Evolutionary conservation across 306 rosid genomes (phyloP).

Genomic region (Acacia melanoxylon): DNA sequence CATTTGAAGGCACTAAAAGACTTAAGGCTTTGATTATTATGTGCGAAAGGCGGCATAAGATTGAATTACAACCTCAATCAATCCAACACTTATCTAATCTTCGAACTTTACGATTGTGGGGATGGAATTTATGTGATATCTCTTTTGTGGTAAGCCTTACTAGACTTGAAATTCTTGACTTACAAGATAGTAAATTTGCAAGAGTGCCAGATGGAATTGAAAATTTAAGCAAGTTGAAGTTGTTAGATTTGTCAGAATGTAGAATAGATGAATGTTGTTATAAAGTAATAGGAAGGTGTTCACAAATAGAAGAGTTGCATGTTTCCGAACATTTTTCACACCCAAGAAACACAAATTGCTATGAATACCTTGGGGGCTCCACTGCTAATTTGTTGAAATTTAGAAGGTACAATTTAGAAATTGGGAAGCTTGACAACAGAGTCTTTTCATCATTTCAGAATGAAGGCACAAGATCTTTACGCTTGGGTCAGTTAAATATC

Average conservation of each 20-base stretch:
- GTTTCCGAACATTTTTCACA: not conserved
- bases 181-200: not conserved
- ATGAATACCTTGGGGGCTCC: not conserved
- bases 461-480: too few relatives aligned
- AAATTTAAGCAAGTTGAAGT: not conserved
- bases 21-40: not conserved
- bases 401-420: not conserved
- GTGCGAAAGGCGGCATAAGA: fast-evolving
- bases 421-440: too few relatives aligned
- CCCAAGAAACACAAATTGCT: not conserved
- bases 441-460: too few relatives aligned
- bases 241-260: not conserved
- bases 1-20: not conserved
- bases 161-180: not conserved
- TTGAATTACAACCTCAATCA: not conserved
- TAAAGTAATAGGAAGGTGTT: not conserved
- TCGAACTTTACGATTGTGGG: not conserved
- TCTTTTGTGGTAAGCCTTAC: not conserved
- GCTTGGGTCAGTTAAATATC: too few relatives aligned
- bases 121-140: not conserved
- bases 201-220: not conserved
- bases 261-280: not conserved
- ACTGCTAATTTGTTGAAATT: too few relatives aligned
- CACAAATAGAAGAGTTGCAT: not conserved
- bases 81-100: not conserved